A percentile compares a stretch with the other conserved stretches of the same genome.
Conservation (phyloP, 768 basidiomycete species). For the Suillus subaureus region DNA sequence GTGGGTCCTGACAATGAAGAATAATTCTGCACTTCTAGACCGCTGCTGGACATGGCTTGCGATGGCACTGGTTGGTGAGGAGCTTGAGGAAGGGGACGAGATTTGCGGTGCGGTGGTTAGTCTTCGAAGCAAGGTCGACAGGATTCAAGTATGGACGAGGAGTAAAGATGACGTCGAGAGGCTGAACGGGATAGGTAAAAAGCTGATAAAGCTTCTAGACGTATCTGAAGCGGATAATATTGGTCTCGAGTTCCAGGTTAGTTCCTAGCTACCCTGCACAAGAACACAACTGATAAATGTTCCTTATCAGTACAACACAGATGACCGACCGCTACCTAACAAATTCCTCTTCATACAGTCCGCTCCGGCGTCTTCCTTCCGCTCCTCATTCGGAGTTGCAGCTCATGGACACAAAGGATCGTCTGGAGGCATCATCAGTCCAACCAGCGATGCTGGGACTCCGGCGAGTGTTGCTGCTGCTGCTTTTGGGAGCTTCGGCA, state of each 20-base stretch:
- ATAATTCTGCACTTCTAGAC: conserved; percentile 77
- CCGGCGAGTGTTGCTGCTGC: conserved; percentile 34
- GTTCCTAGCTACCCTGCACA: conserved; percentile 20
- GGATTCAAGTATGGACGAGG: conserved; percentile 92
- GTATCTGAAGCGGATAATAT: conserved; percentile 83
- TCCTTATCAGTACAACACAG: conserved; percentile 72
- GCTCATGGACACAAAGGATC: conserved; percentile 26
- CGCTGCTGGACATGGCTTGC: conserved; percentile 89
- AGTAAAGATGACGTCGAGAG: conserved; percentile 83
- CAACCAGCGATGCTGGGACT: conserved; percentile 26
- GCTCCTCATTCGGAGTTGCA: conserved; percentile 60
- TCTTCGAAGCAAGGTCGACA: conserved; percentile 80
- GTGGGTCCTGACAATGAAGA: conserved; percentile 94
- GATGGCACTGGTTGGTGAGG: conserved; percentile 86
- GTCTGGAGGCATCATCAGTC: conserved; percentile 19
- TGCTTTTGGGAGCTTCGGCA: conserved; percentile 51
- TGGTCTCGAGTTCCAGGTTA: conserved; percentile 88
- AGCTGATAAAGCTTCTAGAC: conserved; percentile 80
- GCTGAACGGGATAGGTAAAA: conserved; percentile 83
- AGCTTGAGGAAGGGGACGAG: conserved; percentile 68
- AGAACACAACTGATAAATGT: conserved; percentile 1
- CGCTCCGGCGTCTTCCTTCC: conserved; percentile 65
- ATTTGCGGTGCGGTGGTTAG: conserved; percentile 90
- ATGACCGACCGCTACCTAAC: conserved; percentile 78
- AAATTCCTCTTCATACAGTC: conserved; percentile 83